Percentiles rank a stretch among this genome's conserved stretches.
Conservation (phyloP, 1,139 yeast species). For the Hansenula sp. region DNA sequence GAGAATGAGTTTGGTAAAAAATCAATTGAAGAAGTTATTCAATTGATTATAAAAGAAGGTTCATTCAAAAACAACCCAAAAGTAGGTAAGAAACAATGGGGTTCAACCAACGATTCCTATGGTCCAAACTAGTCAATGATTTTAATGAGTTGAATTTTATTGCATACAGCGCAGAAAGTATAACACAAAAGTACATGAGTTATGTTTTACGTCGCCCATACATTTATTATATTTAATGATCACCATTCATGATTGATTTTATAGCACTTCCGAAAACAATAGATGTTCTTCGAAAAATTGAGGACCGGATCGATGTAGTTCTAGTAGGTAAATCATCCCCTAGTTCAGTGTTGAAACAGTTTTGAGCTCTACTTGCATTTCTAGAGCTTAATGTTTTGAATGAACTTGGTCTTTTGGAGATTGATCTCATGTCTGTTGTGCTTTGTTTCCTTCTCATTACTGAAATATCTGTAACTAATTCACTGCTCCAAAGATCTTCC, state of each 20-base stretch:
- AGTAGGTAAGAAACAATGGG: slow-evolving; percentile 15
- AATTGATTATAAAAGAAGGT: slow-evolving; percentile 54
- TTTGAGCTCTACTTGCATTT: neutral
- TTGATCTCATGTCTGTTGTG: neutral
- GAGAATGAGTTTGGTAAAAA: slow-evolving; percentile 62
- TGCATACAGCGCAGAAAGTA: no score
- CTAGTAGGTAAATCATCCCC: neutral
- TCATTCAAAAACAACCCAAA: slow-evolving; percentile 34
- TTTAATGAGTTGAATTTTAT: neutral
- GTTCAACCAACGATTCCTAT: slow-evolving; percentile 25
- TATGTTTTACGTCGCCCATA: neutral
- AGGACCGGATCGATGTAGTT: slow-evolving; percentile 4
- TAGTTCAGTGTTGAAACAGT: neutral
- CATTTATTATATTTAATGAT: neutral
- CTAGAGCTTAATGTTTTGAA: neutral
- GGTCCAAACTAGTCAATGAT: slow-evolving; percentile 3
- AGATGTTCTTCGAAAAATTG: slow-evolving; percentile 20
- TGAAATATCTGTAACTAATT: slow-evolving; percentile 9
- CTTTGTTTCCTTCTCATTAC: slow-evolving; percentile 6
- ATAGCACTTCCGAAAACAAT: slow-evolving; percentile 17
- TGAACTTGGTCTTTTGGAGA: neutral
- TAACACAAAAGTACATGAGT: no score
- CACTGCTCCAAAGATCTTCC: slow-evolving; percentile 23
- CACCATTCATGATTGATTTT: slow-evolving; percentile 10
- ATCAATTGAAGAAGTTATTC: slow-evolving; percentile 45